Percentiles rank a stretch among this genome's conserved stretches.
Evolutionary conservation across 129 eudicot genomes (phyloP).

Genomic region (Ambrosia trifida): DNA sequence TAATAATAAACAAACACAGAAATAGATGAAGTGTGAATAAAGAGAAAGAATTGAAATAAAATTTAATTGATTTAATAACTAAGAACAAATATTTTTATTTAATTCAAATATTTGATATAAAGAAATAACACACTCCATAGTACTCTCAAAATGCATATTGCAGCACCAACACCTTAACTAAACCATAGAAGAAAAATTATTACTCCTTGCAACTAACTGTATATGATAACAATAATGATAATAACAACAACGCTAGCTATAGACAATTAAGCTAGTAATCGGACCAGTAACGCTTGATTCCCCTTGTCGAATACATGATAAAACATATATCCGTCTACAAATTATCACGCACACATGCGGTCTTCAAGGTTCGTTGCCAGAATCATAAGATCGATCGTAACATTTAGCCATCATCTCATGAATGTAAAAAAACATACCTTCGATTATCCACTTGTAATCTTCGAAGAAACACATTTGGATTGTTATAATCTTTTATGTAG

Average conservation of each 20-base stretch:
- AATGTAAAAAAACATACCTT: neutral
- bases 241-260: slow-evolving; percentile 3
- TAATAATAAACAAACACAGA: too few relatives aligned
- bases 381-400: slow-evolving; percentile 26
- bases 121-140: neutral
- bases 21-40: too few relatives aligned
- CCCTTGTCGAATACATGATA: slow-evolving; percentile 34
- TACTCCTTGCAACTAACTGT: slow-evolving; percentile 1
- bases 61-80: neutral
- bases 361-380: slow-evolving; percentile 27
- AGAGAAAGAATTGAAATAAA: neutral
- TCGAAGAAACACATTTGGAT: slow-evolving; percentile 11
- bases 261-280: slow-evolving; percentile 12
- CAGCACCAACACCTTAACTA: slow-evolving; percentile 18
- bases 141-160: slow-evolving; percentile 16
- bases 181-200: slow-evolving; percentile 18
- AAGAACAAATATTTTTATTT: neutral
- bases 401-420: neutral
- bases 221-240: neutral
- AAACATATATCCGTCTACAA: slow-evolving; percentile 27
- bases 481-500: neutral
- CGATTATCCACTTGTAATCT: slow-evolving; percentile 1
- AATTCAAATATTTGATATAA: neutral
- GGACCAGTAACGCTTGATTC: slow-evolving; percentile 46
- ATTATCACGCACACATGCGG: neutral